Evolutionary conservation across 768 basidiomycete genomes (phyloP).

Genomic region (Mycena rebaudengoi): DNA sequence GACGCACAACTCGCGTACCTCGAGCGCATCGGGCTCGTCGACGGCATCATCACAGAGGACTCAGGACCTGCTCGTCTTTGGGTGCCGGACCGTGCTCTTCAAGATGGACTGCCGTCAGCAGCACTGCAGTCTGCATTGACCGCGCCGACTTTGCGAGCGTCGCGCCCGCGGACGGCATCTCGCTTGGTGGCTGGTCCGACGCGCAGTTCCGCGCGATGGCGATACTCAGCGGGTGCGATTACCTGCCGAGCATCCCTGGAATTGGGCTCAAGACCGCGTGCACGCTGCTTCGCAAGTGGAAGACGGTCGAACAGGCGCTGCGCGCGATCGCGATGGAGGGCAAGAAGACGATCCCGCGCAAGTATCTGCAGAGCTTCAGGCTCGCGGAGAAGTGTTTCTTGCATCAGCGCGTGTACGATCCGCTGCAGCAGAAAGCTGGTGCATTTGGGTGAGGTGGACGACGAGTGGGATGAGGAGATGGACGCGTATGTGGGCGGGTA

Average conservation of each 20-base stretch:
- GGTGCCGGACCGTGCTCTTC: slow-evolving; percentile 92
- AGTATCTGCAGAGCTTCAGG: slow-evolving; percentile 78
- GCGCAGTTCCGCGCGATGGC: slow-evolving; percentile 92
- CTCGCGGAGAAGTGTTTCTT: slow-evolving; percentile 92
- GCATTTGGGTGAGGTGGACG: slow-evolving; percentile 69
- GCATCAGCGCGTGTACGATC: slow-evolving; percentile 93
- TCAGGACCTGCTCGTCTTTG: slow-evolving; percentile 97
- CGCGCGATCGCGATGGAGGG: slow-evolving; percentile 82
- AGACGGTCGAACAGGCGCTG: slow-evolving; percentile 85
- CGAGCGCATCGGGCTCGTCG: slow-evolving; percentile 81
- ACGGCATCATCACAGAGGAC: slow-evolving; percentile 96
- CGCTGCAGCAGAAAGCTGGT: slow-evolving; percentile 69
- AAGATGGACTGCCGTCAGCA: slow-evolving; percentile 82
- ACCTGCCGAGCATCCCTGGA: slow-evolving; percentile 89
- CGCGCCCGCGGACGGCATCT: slow-evolving; percentile 62
- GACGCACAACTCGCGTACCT: slow-evolving; percentile 96
- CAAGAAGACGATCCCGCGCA: slow-evolving; percentile 79
- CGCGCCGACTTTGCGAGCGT: slow-evolving; percentile 74
- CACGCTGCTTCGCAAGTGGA: slow-evolving; percentile 81
- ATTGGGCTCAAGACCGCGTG: slow-evolving; percentile 96
- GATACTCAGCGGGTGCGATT: slow-evolving; percentile 93
- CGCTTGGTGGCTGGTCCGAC: slow-evolving; percentile 90
- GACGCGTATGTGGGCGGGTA: slow-evolving; percentile 81
- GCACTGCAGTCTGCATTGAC: slow-evolving; percentile 72
- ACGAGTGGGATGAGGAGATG: slow-evolving; percentile 64